Base-by-base conservation (phyloP, 768 basidiomycete species). In the Trichaptum fuscoviolaceum region DNA sequence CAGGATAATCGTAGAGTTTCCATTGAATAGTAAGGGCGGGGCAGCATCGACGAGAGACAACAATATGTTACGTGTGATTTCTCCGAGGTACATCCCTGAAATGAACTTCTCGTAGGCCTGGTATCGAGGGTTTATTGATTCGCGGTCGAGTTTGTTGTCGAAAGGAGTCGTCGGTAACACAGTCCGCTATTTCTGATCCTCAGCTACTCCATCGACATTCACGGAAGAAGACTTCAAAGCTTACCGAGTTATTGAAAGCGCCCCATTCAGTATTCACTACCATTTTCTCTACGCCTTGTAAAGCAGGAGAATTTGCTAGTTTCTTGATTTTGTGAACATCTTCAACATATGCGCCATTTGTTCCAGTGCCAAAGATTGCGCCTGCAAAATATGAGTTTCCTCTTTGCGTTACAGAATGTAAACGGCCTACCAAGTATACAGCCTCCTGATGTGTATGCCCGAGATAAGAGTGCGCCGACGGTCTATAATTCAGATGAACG, bases 201-300 rank as follows among this genome's bases (percentile, higher is more conserved):
- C 34, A 34, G 61, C 42, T 52, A 35, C 30, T 30, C 30, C 30
- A 30, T 30, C 62, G 15, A 42, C 57, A 52, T 59, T 6, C 34
- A 65, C 17, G 60, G 67, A 24, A 25, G 34, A 61, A 62, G 6
- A 17, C 68, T 10, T 52, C 57, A 58, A 57, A 52, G 77, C 87
- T 71, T 75, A 94, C 95, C 63, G 88, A 84, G 77, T 97, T 99
- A 77, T 99, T 93, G 79, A 99, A 97, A 26, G 87, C 97, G 68
- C 97, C 97, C 97, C 96, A 99, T 79, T 99, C 97, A 7, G 93
- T 93, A 79, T 99, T 99, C 66, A 99, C 87, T 65, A 98, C 85
- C 97, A 99, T 99, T 69, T 84, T 78, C 23, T 88, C 91, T 5
- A 87, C 90, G 35, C 84, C 80, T 9, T 82, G 78, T 10, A 81